Evolutionary conservation across 1,284 basidiomycete species (phyloP).

Genomic region (Naganishia sp.): DNA sequence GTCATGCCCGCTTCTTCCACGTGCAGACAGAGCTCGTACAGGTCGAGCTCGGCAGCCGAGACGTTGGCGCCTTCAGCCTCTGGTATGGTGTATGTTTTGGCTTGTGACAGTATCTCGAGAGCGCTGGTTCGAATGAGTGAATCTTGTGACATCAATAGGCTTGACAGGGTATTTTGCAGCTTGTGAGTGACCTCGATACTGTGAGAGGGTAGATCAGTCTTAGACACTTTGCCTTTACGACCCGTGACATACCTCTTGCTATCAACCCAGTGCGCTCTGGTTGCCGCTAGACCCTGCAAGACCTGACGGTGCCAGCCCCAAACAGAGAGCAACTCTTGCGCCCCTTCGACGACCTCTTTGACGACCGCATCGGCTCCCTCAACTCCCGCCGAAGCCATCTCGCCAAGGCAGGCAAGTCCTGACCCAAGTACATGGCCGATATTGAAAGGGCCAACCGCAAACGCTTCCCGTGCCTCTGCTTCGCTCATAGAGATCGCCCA

Average conservation of each 20-base stretch:
- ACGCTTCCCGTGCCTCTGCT: constrained; percentile 40
- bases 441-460: constrained; percentile 54
- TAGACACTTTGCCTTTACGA: neutral
- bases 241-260: constrained; percentile 32
- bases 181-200: constrained; percentile 25
- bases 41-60: constrained; percentile 48
- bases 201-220: neutral
- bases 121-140: constrained; percentile 50
- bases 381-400: constrained; percentile 55
- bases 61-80: constrained; percentile 10
- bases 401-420: constrained; percentile 59
- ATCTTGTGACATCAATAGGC: constrained; percentile 56
- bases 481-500: constrained; percentile 1
- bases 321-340: constrained; percentile 51
- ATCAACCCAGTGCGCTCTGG: constrained; percentile 36
- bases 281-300: constrained; percentile 58
- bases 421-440: constrained; percentile 61
- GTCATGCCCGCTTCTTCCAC: constrained; percentile 74
- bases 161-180: constrained; percentile 36
- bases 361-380: constrained; percentile 37
- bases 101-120: constrained; percentile 48
- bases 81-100: constrained; percentile 17
- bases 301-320: constrained; percentile 65
- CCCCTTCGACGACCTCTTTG: constrained; percentile 55
- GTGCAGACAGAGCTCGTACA: constrained; percentile 66